Base-by-base conservation (phyloP, 1,284 basidiomycete species). In the Fomitiporia mediterranea region DNA sequence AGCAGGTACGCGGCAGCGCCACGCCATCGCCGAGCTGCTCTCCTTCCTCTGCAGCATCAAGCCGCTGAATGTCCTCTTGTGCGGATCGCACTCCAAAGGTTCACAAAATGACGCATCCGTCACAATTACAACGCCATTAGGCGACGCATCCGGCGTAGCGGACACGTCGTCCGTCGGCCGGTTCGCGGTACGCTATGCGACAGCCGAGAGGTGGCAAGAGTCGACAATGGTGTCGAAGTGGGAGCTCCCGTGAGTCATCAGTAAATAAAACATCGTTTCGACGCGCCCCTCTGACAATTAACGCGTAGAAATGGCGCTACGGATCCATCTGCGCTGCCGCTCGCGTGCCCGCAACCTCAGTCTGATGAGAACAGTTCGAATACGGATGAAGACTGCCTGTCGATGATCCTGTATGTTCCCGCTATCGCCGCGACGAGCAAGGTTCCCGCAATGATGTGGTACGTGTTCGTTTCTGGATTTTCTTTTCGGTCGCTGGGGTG, bases 351-450 rank as follows among this genome's bases (percentile, higher is more conserved):
- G 19, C 90, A 92, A 67, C 65, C 72, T 27, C 32, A 52, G n/a
- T 69, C 65, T 55, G 68, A 77, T 3, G 72, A 80, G 61, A 62
- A 73, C 17, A 77, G 80, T 1, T 64, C 72, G 0, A 78, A 73
- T 60, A 77, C 80, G 48, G 64, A 63, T 1, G 91, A 93, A 68
- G 89, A 93, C 67, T 94, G 91, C 66, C 72, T 94, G 43, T 87
- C 83, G 13, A 82, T 89, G 72, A 70, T 88, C 9, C 69, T 91
- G 34, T 92, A 91, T 67, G 81, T 85, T 0, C 89, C 90, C 1
- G 62, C 68, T 60, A 62, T 64, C 58, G 44, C 44, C 54, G 6
- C 77, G 70, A 5, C 60, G 64, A 68, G 40, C 77, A 46, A 28
- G 13, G 44, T 75, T 0, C 77, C 88, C 2, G 80, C 82, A 0